These are phyloP conservation scores for Simplicillium sp. DNA, from an alignment of 2,329 filamentous ascomycete species.

Conservation along the genomic window DNA sequence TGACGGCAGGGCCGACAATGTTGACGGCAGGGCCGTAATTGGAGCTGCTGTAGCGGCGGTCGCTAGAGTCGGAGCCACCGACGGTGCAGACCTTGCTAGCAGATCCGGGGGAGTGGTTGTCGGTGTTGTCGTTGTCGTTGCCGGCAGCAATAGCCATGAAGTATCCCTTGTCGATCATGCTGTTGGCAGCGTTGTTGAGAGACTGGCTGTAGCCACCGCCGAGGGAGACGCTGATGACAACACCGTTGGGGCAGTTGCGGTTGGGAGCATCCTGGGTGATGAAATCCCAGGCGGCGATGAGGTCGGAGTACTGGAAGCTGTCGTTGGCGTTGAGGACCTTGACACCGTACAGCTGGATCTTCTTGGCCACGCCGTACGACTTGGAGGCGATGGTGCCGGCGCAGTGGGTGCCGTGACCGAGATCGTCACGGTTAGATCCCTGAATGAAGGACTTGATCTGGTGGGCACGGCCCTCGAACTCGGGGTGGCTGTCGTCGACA, in stretches of 20 bases:
- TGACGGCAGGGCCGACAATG: constrained; percentile 34
- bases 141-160: constrained; percentile 37
- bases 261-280: constrained; percentile 23
- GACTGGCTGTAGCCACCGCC: constrained; percentile 23
- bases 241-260: constrained; percentile 13
- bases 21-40: constrained; percentile 28
- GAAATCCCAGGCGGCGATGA: constrained; percentile 20
- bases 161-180: constrained; percentile 27
- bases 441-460: constrained; percentile 3
- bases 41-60: constrained; percentile 28
- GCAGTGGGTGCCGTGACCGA: constrained; percentile 23
- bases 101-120: constrained; percentile 30
- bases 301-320: constrained; percentile 2
- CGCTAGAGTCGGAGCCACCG: constrained; percentile 27
- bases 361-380: constrained; percentile 21
- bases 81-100: constrained; percentile 34
- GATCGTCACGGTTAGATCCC: constrained; percentile 5
- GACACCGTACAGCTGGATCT: constrained; percentile 23
- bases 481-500: constrained; percentile 13
- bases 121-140: constrained; percentile 27
- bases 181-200: constrained; percentile 30
- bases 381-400: constrained; percentile 9
- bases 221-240: constrained; percentile 35
- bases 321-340: constrained; percentile 21
- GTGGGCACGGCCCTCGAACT: constrained; percentile 14